Evolutionary conservation across 2,329 filamentous ascomycete species (phyloP), one percentile per base, ranked within the genome.

Genomic region (Talaromyces sp.): DNA sequence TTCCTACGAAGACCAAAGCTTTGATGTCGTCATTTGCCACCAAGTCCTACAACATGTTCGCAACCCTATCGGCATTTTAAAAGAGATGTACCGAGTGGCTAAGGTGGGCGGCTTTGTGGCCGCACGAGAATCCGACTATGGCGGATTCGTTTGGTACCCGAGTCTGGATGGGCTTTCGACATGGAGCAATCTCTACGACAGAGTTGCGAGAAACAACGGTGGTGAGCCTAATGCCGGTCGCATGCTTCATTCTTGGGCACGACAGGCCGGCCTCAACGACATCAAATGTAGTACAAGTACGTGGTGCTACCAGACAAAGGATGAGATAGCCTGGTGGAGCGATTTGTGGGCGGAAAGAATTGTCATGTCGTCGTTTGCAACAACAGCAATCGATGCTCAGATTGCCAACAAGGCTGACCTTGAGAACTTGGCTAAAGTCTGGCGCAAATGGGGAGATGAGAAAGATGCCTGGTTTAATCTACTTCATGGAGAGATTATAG

Each of bases 1-100:
- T 67, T 27, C 59, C 1, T 78, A 76, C 54, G 56, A 64, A 2
- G 81, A 87, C 52, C 74, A 76, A 31, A 73, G 75, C 1, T 89
- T 89, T 67, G 87, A 89, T 67, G 70, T 89, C 5, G 85, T 88
- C 3, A 83, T 86, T 69, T 83, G 82, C 10, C 84, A 87, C 69
- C 85, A 88, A 69, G 82, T 88, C 0, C 76, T 89, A 6, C 81
- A 84, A 65, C 86, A 89, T 70, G 75, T 89, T 5, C 70, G 76
- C 11, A 78, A 85, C 61, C 85, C 85, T 0, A 73, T 84, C 0
- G 71, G 74, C 2, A 83, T 84, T 0, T 73, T 88, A 60, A 74
- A 75, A n/a, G 83, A 86, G 68, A 85, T 88, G 83, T 76, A 80
- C 6, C 79, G 83, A 0, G 83, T 89, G 2, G 74, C 78, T 14